Conservation (phyloP, 1,139 yeast species). For the Kodamaea derodonti region DNA sequence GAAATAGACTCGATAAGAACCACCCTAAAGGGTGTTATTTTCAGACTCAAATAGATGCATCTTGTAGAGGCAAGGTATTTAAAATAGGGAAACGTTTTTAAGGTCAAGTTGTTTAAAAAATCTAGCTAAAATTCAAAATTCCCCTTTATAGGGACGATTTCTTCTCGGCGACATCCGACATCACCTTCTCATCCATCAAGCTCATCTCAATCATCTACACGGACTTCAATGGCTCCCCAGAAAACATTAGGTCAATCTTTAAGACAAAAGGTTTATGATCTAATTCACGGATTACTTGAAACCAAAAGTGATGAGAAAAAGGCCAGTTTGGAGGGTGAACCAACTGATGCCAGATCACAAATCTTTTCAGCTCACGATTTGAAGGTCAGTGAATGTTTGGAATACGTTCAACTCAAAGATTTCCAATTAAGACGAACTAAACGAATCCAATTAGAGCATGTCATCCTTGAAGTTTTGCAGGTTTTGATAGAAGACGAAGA, state of each 20-base stretch:
- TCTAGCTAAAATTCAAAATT: no score
- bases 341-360: slow-evolving; percentile 30
- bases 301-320: slow-evolving; percentile 44
- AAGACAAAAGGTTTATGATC: slow-evolving; percentile 48
- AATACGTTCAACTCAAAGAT: slow-evolving; percentile 58
- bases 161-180: no score
- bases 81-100: no score
- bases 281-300: slow-evolving; percentile 49
- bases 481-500: slow-evolving; percentile 40
- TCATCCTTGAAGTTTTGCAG: slow-evolving; percentile 53
- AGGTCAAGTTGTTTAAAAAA: no score
- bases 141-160: no score
- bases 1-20: no score
- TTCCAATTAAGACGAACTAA: slow-evolving; percentile 66
- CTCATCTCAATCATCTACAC: no score
- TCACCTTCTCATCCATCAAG: no score
- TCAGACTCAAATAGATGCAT: no score
- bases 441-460: slow-evolving; percentile 49
- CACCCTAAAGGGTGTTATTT: no score
- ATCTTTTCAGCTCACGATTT: slow-evolving; percentile 63
- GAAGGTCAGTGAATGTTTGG: slow-evolving; percentile 44
- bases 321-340: slow-evolving; percentile 16
- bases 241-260: slow-evolving; percentile 28
- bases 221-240: slow-evolving; percentile 16
- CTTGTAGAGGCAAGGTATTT: no score